Evolutionary conservation across 2,329 filamentous ascomycete species (phyloP), one percentile per base, ranked within the genome.

Genomic region (Teratosphaeria destructans): DNA sequence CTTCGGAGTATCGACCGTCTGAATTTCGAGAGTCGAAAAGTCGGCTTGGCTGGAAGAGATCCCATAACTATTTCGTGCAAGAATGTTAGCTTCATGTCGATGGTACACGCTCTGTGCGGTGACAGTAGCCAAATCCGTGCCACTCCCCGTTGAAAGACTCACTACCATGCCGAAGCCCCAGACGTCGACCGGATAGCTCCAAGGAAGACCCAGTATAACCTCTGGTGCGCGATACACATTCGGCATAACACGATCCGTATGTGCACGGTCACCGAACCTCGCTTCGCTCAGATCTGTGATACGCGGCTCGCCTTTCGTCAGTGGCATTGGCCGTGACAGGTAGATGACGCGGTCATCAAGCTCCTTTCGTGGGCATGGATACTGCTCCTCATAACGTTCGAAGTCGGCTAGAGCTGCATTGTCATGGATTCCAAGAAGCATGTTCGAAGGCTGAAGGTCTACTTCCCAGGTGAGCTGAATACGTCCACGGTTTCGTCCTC

Each of bases 141-240:
- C 37, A 32, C 8, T 23, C 29, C 54, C 5, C 14, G 34, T 37
- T 39, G 37, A 43, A 12, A 43, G 23, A 68, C 70, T 65, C 64
- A 75, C 71, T 65, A 72, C 68, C 59, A 67, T 66, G 11, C 69
- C 75, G n/a, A 75, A 66, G 37, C 70, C 70, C 73, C 73, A 77
- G 2, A 75, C 70, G 61, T 77, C 75, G 5, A 71, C 65, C 5
- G 66, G 62, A 61, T 71, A 74, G 32, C 66, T 65, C 74, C 74
- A 76, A 7, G 64, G 59, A 16, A 70, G 68, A 8, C 67, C 67
- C 6, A 76, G 63, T 53, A 76, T 70, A 5, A 75, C 69, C 60
- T 77, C 73, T 2, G 74, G 74, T 35, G 73, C 69, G 14, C 73
- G 63, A 58, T 75, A 75, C 8, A 71, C 61, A 55, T 73, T 60